Evolutionary conservation across 179 eudicot species (phyloP), one percentile per base, ranked within the genome.

Genomic region (Spergularia azorica): DNA sequence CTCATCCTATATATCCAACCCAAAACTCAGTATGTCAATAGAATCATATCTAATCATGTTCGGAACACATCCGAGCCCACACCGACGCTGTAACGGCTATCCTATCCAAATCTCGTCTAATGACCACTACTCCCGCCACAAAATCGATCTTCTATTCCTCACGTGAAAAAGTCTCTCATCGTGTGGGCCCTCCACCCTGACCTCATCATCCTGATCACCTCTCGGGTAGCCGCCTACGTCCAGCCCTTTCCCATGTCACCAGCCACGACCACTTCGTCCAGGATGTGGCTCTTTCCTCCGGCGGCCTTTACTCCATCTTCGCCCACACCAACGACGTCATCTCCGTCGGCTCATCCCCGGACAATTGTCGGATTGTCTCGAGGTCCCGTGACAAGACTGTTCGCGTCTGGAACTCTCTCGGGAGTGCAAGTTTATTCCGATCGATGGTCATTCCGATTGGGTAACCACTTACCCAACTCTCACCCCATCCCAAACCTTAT

Each of bases 111-210:
- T 81, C n/a, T 83, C 87, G 1, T 71, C 77, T 71, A 81, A 78
- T 78, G 79, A 84, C 78, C 36, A 82, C 71, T 80, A 76, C 80
- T 76, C 62, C 68, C 48, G 48, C 48, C 48, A 43, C 50, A 46
- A 36, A 0, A 36, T 36, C 9, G 50, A 78, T 87, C 74, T 81
- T 87, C 71, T 71, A 83, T 20, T 58, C 89, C 10, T 87, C 86
- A 39, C 85, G 89, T 4, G 87, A 87, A 84, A 86, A 87, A 87
- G 65, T 84, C 89, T 73, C 51, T 84, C 71, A 87, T 87, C 63
- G n/a, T 75, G 59, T 87, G 87, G 87, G 41, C 57, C 13, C 83
- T 84, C 10, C 79, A 76, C 65, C 79, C 87, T 50, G 75, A 68
- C 58, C 79, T 74, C 36, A 80, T 79, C 14, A 52, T 84, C 59